Conservation (phyloP, 331 rosid species). For the Erythrophleum ivorense region DNA sequence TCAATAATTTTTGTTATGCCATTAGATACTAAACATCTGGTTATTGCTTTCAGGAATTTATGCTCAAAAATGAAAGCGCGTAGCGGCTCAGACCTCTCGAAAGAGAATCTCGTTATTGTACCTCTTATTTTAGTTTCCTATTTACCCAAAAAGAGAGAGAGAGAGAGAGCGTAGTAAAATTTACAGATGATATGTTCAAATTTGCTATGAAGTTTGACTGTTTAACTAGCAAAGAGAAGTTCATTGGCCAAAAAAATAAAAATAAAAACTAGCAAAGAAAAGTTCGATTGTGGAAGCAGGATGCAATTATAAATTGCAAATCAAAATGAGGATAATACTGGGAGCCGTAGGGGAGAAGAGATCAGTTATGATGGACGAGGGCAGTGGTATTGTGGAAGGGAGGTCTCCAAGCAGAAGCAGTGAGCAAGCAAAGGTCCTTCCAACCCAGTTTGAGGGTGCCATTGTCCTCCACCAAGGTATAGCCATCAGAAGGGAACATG, state of each 20-base stretch:
- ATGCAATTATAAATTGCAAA: conserved; percentile 1
- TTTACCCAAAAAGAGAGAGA: too few species aligned
- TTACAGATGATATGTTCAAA: background rate
- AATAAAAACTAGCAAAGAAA: background rate
- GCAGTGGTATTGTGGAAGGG: conserved; percentile 51
- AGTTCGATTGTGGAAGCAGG: background rate
- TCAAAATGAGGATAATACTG: background rate
- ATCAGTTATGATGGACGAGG: conserved; percentile 36
- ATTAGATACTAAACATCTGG: background rate
- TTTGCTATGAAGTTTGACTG: background rate
- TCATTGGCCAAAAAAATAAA: background rate
- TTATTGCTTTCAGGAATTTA: background rate
- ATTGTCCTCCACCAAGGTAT: conserved; percentile 93
- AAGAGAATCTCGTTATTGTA: too few species aligned
- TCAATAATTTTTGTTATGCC: background rate
- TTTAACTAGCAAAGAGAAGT: background rate
- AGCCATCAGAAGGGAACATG: conserved; percentile 97
- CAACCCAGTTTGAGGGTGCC: conserved; percentile 98
- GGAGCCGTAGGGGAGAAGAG: background rate
- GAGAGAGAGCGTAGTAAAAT: too few species aligned
- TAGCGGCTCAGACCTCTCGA: too few species aligned
- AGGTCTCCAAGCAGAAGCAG: conserved; percentile 99
- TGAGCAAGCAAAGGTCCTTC: conserved; percentile 97
- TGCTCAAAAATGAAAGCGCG: background rate
- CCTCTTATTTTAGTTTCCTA: too few species aligned